Conservation (phyloP, 2,329 filamentous ascomycete genomes). For the Escovopsis weberi region DNA sequence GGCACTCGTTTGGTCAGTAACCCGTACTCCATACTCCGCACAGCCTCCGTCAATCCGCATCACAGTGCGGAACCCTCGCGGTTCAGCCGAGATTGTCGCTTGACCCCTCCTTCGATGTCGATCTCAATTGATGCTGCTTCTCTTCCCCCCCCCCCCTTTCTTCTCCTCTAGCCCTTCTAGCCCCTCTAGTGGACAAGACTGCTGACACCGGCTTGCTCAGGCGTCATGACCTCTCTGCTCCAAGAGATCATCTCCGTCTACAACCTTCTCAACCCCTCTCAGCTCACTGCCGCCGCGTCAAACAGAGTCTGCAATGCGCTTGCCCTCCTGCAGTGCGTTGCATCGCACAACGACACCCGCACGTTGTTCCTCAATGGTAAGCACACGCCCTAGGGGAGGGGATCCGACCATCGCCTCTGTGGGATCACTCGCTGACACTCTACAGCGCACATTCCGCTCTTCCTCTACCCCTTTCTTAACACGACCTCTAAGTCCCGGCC, state of each 20-base stretch:
- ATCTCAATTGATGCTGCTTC: too few relatives aligned
- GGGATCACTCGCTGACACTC: background rate
- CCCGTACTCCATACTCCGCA: too few relatives aligned
- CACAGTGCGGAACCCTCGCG: too few relatives aligned
- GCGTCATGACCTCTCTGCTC: conserved; percentile 93
- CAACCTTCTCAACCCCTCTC: conserved; percentile 87
- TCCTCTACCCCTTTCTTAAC: conserved; percentile 96
- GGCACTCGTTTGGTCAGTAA: conserved; percentile 87
- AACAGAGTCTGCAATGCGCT: conserved; percentile 97
- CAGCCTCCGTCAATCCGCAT: too few relatives aligned
- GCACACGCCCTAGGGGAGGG: conserved; percentile 9
- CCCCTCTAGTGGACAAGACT: background rate
- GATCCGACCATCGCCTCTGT: background rate
- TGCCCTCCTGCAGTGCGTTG: conserved; percentile 89
- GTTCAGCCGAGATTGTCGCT: too few relatives aligned
- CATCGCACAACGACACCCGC: conserved; percentile 91
- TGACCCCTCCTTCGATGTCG: background rate
- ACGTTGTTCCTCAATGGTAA: conserved; percentile 85
- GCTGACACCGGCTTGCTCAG: conserved; percentile 27
- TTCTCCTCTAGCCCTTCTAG: conserved; percentile 3
- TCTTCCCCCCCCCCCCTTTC: background rate
- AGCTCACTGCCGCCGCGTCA: conserved; percentile 91
- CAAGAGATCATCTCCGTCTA: conserved; percentile 99
- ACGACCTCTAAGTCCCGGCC: conserved; percentile 96
- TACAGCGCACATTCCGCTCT: conserved; percentile 87